Evolutionary conservation across 352 stramenopile species (phyloP).

Genomic region (Phytophthora boehmeriae): DNA sequence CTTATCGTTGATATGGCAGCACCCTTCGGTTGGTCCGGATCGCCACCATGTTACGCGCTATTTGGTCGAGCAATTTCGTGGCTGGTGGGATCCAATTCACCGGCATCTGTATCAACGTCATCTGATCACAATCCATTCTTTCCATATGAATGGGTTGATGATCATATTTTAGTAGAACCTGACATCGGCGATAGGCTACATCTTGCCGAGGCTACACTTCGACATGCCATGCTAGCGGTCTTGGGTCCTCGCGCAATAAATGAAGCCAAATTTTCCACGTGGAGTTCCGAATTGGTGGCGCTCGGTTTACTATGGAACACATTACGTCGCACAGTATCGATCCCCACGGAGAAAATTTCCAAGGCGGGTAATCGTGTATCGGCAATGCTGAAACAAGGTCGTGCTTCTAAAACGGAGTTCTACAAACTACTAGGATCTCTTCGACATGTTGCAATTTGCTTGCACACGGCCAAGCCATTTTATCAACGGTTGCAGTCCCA

Average conservation of each 20-base stretch:
- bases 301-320: slow-evolving; percentile 27
- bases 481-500: slow-evolving; percentile 20
- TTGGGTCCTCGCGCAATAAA: slow-evolving; percentile 29
- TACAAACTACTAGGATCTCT: slow-evolving; percentile 27
- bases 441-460: slow-evolving; percentile 26
- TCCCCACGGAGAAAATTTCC: slow-evolving; percentile 21
- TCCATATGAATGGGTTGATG: slow-evolving; percentile 39
- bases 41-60: slow-evolving; percentile 14
- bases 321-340: slow-evolving; percentile 10
- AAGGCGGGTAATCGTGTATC: slow-evolving; percentile 9
- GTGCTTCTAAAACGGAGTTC: slow-evolving; percentile 9
- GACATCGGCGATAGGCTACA: slow-evolving; percentile 5
- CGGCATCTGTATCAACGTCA: slow-evolving; percentile 5
- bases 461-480: slow-evolving; percentile 21
- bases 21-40: slow-evolving; percentile 23
- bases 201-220: slow-evolving; percentile 15
- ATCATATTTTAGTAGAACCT: slow-evolving; percentile 33
- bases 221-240: slow-evolving; percentile 26
- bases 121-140: slow-evolving; percentile 22
- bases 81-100: slow-evolving; percentile 13
- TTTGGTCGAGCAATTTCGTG: slow-evolving; percentile 23
- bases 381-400: neutral
- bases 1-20: slow-evolving; percentile 13
- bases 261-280: slow-evolving; percentile 30
- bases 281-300: slow-evolving; percentile 9